Conservation (phyloP, 495 filamentous ascomycete genomes). For the Geopyxis carbonaria region DNA sequence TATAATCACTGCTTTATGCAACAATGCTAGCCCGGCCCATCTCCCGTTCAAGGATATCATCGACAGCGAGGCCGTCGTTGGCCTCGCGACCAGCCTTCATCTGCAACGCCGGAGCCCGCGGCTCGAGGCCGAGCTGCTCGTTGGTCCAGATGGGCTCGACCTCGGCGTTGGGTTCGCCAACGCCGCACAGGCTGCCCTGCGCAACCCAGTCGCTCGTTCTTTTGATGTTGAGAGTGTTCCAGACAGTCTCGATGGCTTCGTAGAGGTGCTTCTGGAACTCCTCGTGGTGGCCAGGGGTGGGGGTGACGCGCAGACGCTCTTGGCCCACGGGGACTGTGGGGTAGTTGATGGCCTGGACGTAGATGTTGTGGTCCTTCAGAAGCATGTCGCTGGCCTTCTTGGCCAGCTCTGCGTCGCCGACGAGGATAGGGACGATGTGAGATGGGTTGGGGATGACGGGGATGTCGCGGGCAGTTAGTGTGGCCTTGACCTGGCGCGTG, state of each 20-base stretch:
- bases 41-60: conserved; percentile 29
- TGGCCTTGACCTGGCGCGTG: conserved; percentile 76
- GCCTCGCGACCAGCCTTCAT: conserved; percentile 33
- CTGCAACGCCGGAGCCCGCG: conserved; percentile 11
- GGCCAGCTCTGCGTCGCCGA: conserved; percentile 87
- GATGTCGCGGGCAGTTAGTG: conserved; percentile 58
- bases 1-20: conserved; percentile 24
- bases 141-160: conserved; percentile 71
- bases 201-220: conserved; percentile 78
- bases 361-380: conserved; percentile 73
- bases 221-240: conserved; percentile 75
- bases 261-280: conserved; percentile 71
- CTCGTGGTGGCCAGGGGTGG: conserved; percentile 77
- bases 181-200: conserved; percentile 83
- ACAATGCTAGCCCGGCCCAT: conserved; percentile 28
- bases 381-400: conserved; percentile 80
- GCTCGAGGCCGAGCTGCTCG: conserved; percentile 56
- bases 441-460: conserved; percentile 97
- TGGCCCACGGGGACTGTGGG: conserved; percentile 92
- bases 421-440: conserved; percentile 86
- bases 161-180: conserved; percentile 47
- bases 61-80: conserved; percentile 23
- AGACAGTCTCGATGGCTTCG: conserved; percentile 70
- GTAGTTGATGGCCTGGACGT: conserved; percentile 98
- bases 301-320: conserved; percentile 87